Evolutionary conservation across 75 land plant genomes (phyloP), one percentile per base, ranked within the genome.

Genomic region (Cryptomeria japonica): DNA sequence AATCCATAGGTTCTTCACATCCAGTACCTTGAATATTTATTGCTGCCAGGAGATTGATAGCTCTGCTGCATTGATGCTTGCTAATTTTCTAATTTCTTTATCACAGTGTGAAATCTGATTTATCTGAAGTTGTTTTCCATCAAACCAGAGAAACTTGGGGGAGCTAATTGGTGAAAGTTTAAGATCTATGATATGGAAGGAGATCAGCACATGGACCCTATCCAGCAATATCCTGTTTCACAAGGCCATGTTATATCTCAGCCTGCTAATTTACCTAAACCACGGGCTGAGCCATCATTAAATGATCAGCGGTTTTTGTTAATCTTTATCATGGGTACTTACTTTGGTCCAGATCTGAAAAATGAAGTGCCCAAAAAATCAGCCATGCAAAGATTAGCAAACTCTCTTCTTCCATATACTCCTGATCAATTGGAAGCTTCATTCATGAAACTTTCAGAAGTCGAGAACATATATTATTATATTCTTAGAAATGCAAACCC

Each of bases 341-440:
- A 93, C 87, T 95, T 95, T 88, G 95, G 94, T 22, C 96, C 96
- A 49, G 93, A 94, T 88, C 75, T 95, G 72, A 92, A 92, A 61
- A 80, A 88, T 44, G 94, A 94, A 64, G 77, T 85, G 18, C 93
- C 95, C n/a, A 85, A 88, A 70, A 94, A 93, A 78, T 94, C 94
- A 19, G 93, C 87, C 85, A 44, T 94, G 55, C 95, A 95, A 86
- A 89, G 94, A 87, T 49, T 51, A 25, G 91, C 89, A 22, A 90
- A 90, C 47, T 86, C 88, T 39, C 91, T 93, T 76, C 95, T 93
- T 36, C 90, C 92, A 64, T 95, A 95, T 84, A 91, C 95, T 34
- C 84, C 89, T 83, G 94, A 93, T 88, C 87, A 92, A n/a, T 90
- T 95, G 46, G 93, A 84, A 37, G 91, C 92, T 2, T 93, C 96